phyloP scores from a whole-genome alignment of 208 protist genomes.

The Acanthamoeba divionensis region DNA sequence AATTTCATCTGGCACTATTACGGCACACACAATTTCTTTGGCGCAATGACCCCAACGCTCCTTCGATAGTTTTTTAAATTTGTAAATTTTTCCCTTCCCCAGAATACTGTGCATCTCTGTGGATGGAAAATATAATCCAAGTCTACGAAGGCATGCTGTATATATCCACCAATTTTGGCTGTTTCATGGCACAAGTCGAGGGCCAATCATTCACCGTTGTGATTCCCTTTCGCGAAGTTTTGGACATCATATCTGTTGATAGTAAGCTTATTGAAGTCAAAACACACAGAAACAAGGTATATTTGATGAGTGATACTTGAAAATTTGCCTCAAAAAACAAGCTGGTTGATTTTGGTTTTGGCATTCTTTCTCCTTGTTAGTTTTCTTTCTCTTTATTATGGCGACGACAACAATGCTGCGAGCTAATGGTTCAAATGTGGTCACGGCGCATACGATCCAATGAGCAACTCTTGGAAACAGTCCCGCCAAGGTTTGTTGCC shows the following conservation, averaged over 20 bases:
- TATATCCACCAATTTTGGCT: constrained; percentile 32
- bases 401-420: constrained; percentile 50
- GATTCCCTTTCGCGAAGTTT: constrained; percentile 43
- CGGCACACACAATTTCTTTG: background rate
- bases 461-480: constrained; percentile 25
- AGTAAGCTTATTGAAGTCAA: constrained; percentile 46
- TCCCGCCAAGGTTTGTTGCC: background rate
- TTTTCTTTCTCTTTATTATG: constrained; percentile 46
- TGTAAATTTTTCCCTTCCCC: too few relatives aligned
- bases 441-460: constrained; percentile 4
- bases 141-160: constrained; percentile 27
- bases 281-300: constrained; percentile 34
- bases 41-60: too few relatives aligned
- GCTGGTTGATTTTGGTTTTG: too few relatives aligned
- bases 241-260: constrained; percentile 39
- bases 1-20: background rate
- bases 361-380: too few relatives aligned
- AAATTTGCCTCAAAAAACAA: too few relatives aligned
- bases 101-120: background rate
- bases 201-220: constrained; percentile 24
- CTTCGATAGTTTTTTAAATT: too few relatives aligned
- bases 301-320: too few relatives aligned
- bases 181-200: constrained; percentile 21
- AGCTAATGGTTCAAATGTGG: constrained; percentile 50
- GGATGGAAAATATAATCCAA: constrained; percentile 26